Conservation (phyloP, 1,284 basidiomycete species). For the Naganishia sp. region DNA sequence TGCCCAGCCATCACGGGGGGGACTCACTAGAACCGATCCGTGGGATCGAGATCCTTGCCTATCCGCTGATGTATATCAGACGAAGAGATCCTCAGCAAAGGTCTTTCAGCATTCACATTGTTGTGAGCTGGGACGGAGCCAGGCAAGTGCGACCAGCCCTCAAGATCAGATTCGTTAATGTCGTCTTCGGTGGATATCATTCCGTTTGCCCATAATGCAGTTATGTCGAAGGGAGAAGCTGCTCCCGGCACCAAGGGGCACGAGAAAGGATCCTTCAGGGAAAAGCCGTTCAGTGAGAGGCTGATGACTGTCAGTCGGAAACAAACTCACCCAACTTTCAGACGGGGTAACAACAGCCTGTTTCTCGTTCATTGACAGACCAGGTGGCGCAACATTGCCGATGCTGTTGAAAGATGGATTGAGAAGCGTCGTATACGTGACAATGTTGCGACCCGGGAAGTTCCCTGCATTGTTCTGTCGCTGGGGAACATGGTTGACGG, state of each 20-base stretch:
- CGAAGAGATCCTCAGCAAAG: slow-evolving; percentile 45
- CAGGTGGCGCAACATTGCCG: background rate
- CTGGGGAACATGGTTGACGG: slow-evolving; percentile 36
- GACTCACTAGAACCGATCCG: slow-evolving; percentile 45
- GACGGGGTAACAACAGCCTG: slow-evolving; percentile 18
- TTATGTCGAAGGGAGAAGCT: slow-evolving; percentile 30
- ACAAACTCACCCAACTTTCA: slow-evolving; percentile 23
- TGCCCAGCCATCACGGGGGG: background rate
- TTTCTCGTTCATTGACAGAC: slow-evolving; percentile 32
- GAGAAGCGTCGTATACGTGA: slow-evolving; percentile 17
- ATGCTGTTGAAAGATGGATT: slow-evolving; percentile 33
- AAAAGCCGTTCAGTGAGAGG: background rate
- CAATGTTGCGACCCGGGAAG: slow-evolving; percentile 12
- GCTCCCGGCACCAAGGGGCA: slow-evolving; percentile 22
- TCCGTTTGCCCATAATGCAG: slow-evolving; percentile 38
- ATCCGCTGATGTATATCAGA: slow-evolving; percentile 29
- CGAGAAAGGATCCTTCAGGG: slow-evolving; percentile 11
- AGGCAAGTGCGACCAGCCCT: slow-evolving; percentile 32
- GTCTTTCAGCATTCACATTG: slow-evolving; percentile 52
- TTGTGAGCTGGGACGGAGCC: slow-evolving; percentile 23
- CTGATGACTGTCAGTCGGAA: background rate
- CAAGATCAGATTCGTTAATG: slow-evolving; percentile 34
- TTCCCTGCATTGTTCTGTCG: background rate
- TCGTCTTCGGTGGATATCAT: slow-evolving; percentile 47
- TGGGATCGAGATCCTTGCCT: slow-evolving; percentile 37